Conservation (phyloP, 2,329 filamentous ascomycete genomes). For the Camptophora hylomeconis region DNA sequence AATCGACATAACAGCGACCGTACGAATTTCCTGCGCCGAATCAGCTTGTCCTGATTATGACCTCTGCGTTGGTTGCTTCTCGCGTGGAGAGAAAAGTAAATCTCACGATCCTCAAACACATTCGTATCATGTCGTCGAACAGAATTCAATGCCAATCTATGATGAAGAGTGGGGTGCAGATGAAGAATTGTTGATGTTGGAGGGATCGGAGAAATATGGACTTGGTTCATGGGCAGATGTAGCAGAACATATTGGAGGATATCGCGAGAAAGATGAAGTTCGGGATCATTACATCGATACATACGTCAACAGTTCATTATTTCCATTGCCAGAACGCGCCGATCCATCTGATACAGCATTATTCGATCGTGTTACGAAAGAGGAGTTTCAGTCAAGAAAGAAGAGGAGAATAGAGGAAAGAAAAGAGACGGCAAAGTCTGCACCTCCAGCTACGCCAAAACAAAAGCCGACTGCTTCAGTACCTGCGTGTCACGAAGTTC, state of each 20-base stretch:
- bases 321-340: constrained; percentile 77
- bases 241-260: constrained; percentile 93
- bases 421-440: constrained; percentile 74
- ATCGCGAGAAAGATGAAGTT: constrained; percentile 87
- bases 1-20: constrained; percentile 91
- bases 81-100: constrained; percentile 65
- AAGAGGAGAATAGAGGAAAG: constrained; percentile 87
- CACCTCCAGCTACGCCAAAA: constrained; percentile 72
- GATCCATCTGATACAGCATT: constrained; percentile 69
- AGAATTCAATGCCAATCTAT: constrained; percentile 96
- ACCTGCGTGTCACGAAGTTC: constrained; percentile 91
- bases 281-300: constrained; percentile 84
- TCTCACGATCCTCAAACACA: constrained; percentile 80
- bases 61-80: constrained; percentile 89
- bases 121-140: constrained; percentile 86
- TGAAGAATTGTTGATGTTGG: constrained; percentile 82
- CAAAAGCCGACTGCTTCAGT: constrained; percentile 94
- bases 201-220: constrained; percentile 92
- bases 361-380: constrained; percentile 67
- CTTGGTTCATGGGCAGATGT: constrained; percentile 96
- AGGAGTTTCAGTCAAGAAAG: constrained; percentile 86
- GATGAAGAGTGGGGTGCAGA: constrained; percentile 92
- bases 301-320: constrained; percentile 70
- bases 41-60: constrained; percentile 83
- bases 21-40: constrained; percentile 86